Conservation (phyloP, 1,284 basidiomycete genomes). For the Chiua sp. region DNA sequence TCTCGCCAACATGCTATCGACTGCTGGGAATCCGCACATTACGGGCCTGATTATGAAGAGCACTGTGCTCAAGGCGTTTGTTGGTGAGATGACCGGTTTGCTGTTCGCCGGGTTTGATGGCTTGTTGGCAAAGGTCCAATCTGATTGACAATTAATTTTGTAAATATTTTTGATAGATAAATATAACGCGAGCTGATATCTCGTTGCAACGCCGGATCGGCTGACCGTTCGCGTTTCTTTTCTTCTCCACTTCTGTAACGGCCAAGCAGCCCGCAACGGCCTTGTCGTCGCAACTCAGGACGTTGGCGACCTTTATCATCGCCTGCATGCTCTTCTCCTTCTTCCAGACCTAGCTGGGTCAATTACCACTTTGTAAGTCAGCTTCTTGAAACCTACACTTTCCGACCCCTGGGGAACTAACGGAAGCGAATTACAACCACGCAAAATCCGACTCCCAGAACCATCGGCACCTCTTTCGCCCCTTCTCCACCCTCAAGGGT, state of each 20-base stretch:
- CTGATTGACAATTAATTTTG: background rate
- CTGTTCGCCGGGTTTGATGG: conserved; percentile 36
- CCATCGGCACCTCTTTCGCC: conserved; percentile 1
- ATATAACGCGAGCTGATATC: background rate
- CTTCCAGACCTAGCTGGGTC: background rate
- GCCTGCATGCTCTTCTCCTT: background rate
- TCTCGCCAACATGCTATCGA: conserved; percentile 33
- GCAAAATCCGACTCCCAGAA: conserved; percentile 13
- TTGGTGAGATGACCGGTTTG: conserved; percentile 27
- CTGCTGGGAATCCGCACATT: conserved; percentile 34
- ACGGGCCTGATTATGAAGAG: conserved; percentile 29
- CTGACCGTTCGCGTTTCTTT: background rate
- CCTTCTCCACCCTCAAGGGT: background rate
- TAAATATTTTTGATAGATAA: background rate
- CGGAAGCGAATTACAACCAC: conserved; percentile 21
- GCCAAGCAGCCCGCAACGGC: background rate
- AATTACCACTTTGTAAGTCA: conserved; percentile 12
- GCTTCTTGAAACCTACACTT: background rate
- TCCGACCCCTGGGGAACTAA: conserved; percentile 10
- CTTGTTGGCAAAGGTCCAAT: conserved; percentile 17
- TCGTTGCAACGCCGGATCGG: background rate
- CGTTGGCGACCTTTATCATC: conserved; percentile 8
- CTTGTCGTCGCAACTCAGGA: conserved; percentile 3
- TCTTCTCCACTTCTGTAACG: background rate
- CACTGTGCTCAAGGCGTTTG: conserved; percentile 23